These are phyloP conservation scores for Peniophora sp. DNA, from an alignment of 1,284 basidiomycete species.

Conservation along the genomic window DNA sequence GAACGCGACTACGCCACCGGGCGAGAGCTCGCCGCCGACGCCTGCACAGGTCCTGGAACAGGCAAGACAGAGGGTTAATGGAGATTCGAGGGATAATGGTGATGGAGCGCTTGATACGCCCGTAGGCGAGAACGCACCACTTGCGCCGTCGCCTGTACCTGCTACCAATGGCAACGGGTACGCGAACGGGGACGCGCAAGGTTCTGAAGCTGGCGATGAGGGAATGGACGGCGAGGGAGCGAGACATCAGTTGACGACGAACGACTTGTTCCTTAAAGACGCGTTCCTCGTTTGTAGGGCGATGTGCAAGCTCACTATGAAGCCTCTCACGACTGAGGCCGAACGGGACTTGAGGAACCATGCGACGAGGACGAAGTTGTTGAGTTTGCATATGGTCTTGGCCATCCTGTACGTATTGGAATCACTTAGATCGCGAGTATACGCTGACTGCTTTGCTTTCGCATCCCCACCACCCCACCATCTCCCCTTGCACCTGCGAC, in stretches of 20 bases:
- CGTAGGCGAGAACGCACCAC: background rate
- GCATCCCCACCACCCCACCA: too few species aligned
- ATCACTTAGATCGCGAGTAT: too few species aligned
- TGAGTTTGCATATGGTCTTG: constrained; percentile 88
- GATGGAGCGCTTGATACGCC: background rate
- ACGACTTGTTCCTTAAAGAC: constrained; percentile 90
- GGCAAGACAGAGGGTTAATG: background rate
- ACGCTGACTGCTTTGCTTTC: too few species aligned
- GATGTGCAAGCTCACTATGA: constrained; percentile 97
- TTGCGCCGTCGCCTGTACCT: background rate
- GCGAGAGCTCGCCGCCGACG: background rate
- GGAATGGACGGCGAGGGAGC: too few species aligned
- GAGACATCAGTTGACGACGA: constrained; percentile 35
- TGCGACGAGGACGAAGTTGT: constrained; percentile 90
- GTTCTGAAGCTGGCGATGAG: too few species aligned
- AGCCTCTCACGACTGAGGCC: constrained; percentile 86
- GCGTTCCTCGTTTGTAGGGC: constrained; percentile 95
- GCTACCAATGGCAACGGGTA: background rate
- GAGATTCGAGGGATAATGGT: background rate
- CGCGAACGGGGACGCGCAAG: too few species aligned
- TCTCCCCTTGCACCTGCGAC: too few species aligned
- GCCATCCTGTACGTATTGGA: constrained; percentile 74
- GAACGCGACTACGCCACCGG: constrained; percentile 11
- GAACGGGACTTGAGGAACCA: constrained; percentile 92
- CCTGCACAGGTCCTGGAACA: background rate